A percentile compares a stretch with the other conserved stretches of the same genome.
These are phyloP conservation scores for Cladophialophora exuberans DNA, from an alignment of 2,329 filamentous ascomycete genomes.

Conservation along the genomic window DNA sequence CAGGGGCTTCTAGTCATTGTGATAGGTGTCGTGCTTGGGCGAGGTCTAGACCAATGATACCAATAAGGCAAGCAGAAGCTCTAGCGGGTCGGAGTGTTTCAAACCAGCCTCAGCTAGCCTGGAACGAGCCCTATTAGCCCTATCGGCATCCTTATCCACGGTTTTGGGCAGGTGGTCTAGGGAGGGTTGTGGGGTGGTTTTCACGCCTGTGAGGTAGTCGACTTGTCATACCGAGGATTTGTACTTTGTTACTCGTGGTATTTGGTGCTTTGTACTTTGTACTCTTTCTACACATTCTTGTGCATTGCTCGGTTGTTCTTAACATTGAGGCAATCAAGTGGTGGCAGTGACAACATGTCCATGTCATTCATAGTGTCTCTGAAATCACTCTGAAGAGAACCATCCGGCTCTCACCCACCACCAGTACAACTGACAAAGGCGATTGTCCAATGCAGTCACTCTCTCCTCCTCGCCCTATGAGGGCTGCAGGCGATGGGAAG, in stretches of 20 bases:
- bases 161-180: slow-evolving; percentile 4
- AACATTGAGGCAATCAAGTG: too few relatives aligned
- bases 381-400: too few relatives aligned
- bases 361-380: too few relatives aligned
- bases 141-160: background rate
- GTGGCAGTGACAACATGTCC: too few relatives aligned
- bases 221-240: slow-evolving; percentile 1
- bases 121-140: background rate
- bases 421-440: too few relatives aligned
- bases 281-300: too few relatives aligned
- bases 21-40: background rate
- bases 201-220: background rate
- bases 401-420: too few relatives aligned
- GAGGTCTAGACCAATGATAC: slow-evolving; percentile 2
- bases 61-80: background rate
- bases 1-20: background rate
- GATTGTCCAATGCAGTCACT: background rate
- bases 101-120: slow-evolving; percentile 14
- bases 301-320: too few relatives aligned
- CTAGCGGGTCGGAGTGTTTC: slow-evolving; percentile 6
- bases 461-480: slow-evolving; percentile 3
- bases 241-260: too few relatives aligned
- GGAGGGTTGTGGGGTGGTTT: slow-evolving; percentile 2
- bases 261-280: too few relatives aligned
- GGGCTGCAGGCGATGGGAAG: slow-evolving; percentile 5